Evolutionary conservation across 768 basidiomycete genomes (phyloP).

Genomic region (Leccinum obscurum): DNA sequence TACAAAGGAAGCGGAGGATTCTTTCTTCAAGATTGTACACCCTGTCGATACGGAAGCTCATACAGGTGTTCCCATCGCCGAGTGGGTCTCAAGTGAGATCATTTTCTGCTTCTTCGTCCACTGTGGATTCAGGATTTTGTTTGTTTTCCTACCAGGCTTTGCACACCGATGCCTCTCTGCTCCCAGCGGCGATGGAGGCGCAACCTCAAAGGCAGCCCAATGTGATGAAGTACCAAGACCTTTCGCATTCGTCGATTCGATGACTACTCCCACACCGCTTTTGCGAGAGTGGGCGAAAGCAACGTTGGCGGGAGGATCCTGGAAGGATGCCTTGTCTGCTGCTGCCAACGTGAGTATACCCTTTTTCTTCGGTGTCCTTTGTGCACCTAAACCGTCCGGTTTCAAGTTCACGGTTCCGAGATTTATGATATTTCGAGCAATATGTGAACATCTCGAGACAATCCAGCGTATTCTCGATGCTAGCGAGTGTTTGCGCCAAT

Average conservation of each 20-base stretch:
- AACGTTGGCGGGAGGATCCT: neutral
- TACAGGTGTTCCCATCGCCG: neutral
- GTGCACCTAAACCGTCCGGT: neutral
- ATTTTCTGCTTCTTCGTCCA: neutral
- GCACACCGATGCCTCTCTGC: neutral
- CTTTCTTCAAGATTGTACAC: neutral
- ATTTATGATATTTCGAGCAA: neutral
- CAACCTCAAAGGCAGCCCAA: neutral
- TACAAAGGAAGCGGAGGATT: neutral
- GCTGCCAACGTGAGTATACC: neutral
- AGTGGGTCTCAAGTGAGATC: neutral
- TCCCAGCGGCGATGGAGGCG: neutral
- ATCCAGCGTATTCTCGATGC: neutral
- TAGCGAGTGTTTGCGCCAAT: neutral
- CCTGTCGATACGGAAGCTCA: neutral
- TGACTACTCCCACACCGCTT: neutral
- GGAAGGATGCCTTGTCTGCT: neutral
- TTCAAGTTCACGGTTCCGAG: neutral
- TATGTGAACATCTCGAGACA: neutral
- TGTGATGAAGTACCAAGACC: neutral
- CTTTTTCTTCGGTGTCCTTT: neutral
- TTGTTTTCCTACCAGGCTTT: neutral
- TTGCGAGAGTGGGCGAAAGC: neutral
- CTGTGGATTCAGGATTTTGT: neutral
- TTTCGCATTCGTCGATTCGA: neutral